Conservation (phyloP, 1,139 yeast genomes). For the Kodamaea sp. region DNA sequence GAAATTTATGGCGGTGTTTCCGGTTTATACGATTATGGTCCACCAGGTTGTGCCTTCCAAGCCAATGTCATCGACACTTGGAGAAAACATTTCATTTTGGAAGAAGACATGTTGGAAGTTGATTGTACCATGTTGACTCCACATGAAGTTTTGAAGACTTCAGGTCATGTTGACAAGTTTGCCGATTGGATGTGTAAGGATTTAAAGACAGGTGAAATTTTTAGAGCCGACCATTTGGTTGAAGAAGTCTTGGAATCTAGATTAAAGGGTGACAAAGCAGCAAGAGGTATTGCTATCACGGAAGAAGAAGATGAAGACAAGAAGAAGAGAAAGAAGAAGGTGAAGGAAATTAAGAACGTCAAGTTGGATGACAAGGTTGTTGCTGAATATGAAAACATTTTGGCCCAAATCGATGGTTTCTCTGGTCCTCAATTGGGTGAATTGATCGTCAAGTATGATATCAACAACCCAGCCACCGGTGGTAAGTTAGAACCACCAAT, state of each 20-base stretch:
- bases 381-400: conserved; percentile 74
- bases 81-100: conserved; percentile 96
- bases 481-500: conserved; percentile 84
- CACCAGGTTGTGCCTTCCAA: conserved; percentile 98
- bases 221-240: conserved; percentile 96
- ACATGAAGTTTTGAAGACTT: conserved; percentile 93
- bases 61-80: conserved; percentile 91
- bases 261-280: conserved; percentile 93
- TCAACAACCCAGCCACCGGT: conserved; percentile 88
- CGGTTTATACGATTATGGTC: conserved; percentile 97
- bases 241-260: conserved; percentile 96
- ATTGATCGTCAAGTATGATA: conserved; percentile 73
- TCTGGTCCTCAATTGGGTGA: conserved; percentile 92
- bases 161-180: conserved; percentile 98
- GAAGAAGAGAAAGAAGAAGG: conserved; percentile 91
- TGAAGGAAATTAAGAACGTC: conserved; percentile 86
- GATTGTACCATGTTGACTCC: conserved; percentile 98
- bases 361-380: conserved; percentile 79
- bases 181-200: conserved; percentile 99
- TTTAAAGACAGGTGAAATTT: conserved; percentile 92
- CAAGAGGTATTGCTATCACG: conserved; percentile 67
- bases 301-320: conserved; percentile 66
- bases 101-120: conserved; percentile 98
- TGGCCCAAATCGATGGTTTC: conserved; percentile 94
- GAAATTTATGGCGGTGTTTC: conserved; percentile 98